Percentiles rank a stretch among this genome's conserved stretches.
phyloP scores from a whole-genome alignment of 2,329 filamentous ascomycete species.

The Pseudofabraea citricarpa region DNA sequence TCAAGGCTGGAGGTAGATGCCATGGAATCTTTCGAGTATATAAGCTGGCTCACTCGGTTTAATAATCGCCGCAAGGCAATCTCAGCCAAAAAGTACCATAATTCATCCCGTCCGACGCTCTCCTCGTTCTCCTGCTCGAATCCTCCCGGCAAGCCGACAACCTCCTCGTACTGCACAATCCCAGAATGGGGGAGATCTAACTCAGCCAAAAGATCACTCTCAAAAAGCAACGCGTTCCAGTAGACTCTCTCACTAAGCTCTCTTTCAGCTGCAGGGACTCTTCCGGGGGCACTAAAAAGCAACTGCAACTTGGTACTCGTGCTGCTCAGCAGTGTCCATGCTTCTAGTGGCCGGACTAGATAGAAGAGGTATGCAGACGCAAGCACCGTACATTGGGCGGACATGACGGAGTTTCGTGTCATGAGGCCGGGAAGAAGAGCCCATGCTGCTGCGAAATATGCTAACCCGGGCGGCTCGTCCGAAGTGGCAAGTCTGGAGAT shows the following conservation, averaged over 20 bases:
- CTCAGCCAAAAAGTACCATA: constrained; percentile 84
- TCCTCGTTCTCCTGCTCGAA: constrained; percentile 68
- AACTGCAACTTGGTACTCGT: constrained; percentile 79
- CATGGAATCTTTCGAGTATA: constrained; percentile 70
- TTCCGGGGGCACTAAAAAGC: constrained; percentile 67
- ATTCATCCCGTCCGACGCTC: constrained; percentile 64
- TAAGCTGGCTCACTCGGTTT: constrained; percentile 74
- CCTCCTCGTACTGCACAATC: constrained; percentile 77
- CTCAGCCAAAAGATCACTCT: constrained; percentile 75
- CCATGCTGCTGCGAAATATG: constrained; percentile 81
- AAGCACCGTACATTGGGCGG: constrained; percentile 75
- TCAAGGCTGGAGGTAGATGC: constrained; percentile 69
- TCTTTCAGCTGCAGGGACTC: constrained; percentile 64
- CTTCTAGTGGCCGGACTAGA: constrained; percentile 74
- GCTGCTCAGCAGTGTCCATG: constrained; percentile 75
- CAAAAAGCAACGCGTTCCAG: constrained; percentile 78
- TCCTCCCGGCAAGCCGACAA: constrained; percentile 70
- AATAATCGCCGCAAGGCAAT: constrained; percentile 73
- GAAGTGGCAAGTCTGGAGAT: constrained; percentile 67
- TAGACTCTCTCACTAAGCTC: constrained; percentile 75
- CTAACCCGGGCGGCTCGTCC: constrained; percentile 68
- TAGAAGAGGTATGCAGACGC: constrained; percentile 82
- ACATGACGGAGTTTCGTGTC: constrained; percentile 72
- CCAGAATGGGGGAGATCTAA: constrained; percentile 78
- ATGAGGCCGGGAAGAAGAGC: constrained; percentile 71